Evolutionary conservation across 1,284 basidiomycete species (phyloP).

Genomic region (Ustilago nuda): DNA sequence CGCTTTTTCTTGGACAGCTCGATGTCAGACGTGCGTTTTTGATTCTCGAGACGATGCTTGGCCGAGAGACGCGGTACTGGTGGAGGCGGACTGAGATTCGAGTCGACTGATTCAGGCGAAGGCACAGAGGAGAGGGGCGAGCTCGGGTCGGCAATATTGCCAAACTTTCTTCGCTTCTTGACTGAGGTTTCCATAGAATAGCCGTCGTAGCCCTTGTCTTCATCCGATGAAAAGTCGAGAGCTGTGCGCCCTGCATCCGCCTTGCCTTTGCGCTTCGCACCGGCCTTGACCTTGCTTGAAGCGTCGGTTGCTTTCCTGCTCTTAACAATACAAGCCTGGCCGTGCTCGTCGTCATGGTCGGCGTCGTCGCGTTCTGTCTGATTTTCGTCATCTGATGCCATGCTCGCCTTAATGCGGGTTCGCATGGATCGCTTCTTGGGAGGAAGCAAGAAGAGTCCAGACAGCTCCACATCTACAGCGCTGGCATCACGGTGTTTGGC

Average conservation of each 20-base stretch:
- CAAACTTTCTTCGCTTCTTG: constrained; percentile 52
- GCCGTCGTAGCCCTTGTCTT: constrained; percentile 20
- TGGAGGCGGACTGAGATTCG: constrained; percentile 35
- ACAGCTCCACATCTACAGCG: constrained; percentile 32
- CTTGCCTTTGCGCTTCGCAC: constrained; percentile 31
- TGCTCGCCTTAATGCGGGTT: constrained; percentile 61
- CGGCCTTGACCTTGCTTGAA: constrained; percentile 12
- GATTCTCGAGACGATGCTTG: constrained; percentile 34
- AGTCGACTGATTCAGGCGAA: constrained; percentile 33
- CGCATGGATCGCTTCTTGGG: constrained; percentile 64
- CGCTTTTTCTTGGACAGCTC: constrained; percentile 46
- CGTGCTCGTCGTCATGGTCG: constrained; percentile 8
- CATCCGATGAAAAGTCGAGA: constrained; percentile 31
- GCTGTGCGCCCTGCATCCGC: constrained; percentile 13
- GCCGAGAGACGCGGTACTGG: constrained; percentile 25
- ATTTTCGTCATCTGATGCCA: constrained; percentile 28
- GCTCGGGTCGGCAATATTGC: constrained; percentile 49
- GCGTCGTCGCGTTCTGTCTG: constrained; percentile 12
- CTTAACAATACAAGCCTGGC: constrained; percentile 9
- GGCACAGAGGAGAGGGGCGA: constrained; percentile 49
- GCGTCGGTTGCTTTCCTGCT: constrained; percentile 10
- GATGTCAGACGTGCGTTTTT: constrained; percentile 28
- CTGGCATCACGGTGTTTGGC: constrained; percentile 12
- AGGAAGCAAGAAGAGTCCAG: constrained; percentile 53
- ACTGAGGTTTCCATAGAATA: constrained; percentile 19